Conservation (phyloP, 148 eudicot genomes). For the Chenopodium berlandieri region DNA sequence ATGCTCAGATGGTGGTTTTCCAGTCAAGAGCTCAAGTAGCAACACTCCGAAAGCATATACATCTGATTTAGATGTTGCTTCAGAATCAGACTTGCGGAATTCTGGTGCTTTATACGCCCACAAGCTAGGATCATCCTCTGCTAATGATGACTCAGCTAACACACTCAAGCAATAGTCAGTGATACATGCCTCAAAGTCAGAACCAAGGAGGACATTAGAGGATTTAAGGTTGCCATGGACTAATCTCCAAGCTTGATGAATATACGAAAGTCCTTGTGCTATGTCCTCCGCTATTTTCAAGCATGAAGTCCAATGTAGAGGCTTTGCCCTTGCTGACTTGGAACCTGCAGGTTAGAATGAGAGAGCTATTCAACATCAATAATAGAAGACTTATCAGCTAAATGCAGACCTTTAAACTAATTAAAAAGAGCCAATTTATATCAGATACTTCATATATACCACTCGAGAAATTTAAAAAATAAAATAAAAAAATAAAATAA, state of each 20-base stretch:
- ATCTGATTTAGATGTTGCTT: conserved; percentile 52
- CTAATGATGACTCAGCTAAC: conserved; percentile 24
- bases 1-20: conserved; percentile 55
- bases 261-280: conserved; percentile 78
- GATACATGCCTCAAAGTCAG: conserved; percentile 77
- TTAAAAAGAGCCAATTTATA: not conserved
- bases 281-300: conserved; percentile 80
- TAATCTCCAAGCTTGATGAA: conserved; percentile 79
- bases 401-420: not conserved
- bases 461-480: no score
- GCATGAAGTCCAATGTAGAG: conserved; percentile 91
- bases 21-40: conserved; percentile 64
- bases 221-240: conserved; percentile 80
- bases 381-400: not conserved
- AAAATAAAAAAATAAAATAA: no score
- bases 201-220: conserved; percentile 69
- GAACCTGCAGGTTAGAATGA: conserved; percentile 38
- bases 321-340: conserved; percentile 67
- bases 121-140: conserved; percentile 35
- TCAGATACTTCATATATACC: no score
- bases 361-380: no score
- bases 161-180: conserved; percentile 64
- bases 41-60: conserved; percentile 69
- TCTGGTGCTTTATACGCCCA: conserved; percentile 62
- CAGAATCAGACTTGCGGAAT: conserved; percentile 31